Percentiles rank a stretch among this genome's conserved stretches.
Conservation (phyloP, 257 asterid species). For the Echium plantagineum region DNA sequence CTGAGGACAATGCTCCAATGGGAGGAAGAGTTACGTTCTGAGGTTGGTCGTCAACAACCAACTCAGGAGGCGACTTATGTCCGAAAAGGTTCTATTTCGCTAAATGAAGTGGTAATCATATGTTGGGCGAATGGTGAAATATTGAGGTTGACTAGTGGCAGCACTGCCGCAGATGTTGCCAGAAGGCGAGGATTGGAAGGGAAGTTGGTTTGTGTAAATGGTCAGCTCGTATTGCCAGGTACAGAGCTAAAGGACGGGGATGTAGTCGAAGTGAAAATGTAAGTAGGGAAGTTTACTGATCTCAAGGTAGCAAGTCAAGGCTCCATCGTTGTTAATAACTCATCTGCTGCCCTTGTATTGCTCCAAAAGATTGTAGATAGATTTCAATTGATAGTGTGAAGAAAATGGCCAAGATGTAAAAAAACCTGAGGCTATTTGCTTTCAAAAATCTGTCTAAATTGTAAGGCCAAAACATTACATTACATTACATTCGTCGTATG, state of each 20-base stretch:
- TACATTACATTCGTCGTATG: no score
- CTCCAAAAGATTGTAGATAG: background rate
- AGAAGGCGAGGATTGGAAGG: slow-evolving; percentile 73
- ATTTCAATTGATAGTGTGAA: background rate
- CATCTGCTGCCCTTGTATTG: background rate
- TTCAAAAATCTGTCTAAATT: background rate
- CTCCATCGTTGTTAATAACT: background rate
- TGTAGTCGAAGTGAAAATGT: slow-evolving; percentile 76
- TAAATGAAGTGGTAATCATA: slow-evolving; percentile 74
- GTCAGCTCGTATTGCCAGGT: slow-evolving; percentile 70
- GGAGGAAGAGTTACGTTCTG: slow-evolving; percentile 86
- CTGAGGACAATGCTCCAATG: slow-evolving; percentile 95
- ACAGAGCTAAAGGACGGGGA: slow-evolving; percentile 91
- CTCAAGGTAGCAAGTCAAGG: no score
- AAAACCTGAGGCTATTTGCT: background rate
- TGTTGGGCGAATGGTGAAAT: slow-evolving; percentile 95
- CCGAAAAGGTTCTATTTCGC: slow-evolving; percentile 24
- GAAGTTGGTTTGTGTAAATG: slow-evolving; percentile 69
- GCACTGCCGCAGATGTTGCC: slow-evolving; percentile 98
- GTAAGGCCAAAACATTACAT: background rate
- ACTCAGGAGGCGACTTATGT: slow-evolving; percentile 13
- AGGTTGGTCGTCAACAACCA: slow-evolving; percentile 44
- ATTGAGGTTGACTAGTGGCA: slow-evolving; percentile 75
- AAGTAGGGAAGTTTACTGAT: slow-evolving; percentile 14
- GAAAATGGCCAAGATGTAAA: background rate